Base-by-base conservation (phyloP, 768 basidiomycete species). In the Chlorophyllum brunneum region DNA sequence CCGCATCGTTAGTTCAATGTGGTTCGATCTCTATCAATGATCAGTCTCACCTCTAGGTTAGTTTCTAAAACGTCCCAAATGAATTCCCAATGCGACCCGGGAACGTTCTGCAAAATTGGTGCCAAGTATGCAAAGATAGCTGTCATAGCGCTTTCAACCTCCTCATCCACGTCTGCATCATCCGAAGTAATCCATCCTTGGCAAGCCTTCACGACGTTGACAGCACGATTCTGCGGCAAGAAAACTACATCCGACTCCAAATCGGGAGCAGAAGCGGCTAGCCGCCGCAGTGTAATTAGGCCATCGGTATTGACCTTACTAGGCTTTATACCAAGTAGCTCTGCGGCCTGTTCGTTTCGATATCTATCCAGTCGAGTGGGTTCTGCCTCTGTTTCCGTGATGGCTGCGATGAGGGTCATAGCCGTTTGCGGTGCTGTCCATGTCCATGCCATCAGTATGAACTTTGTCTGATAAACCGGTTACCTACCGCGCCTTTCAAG, bases 51-150 rank as follows among this genome's bases (percentile, higher is more conserved):
- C 79, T 98, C 95, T 2, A 98, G 73, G 60, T 89, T 91, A 54
- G 76, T 88, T 66, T 95, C 94, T 10, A 95, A 63, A 13, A 98
- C 67, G 63, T 98, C 94, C 64, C 91, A 95, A 4, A 94, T 82
- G 29, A 94, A 79, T 43, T 92, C 88, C 97, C 97, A 99, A 66
- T 98, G 97, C 0, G 78, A 72, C 0, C 95, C 97, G 11, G 82
- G 73, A 1, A 95, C 76, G 61, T 83, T 88, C 67, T 98, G 93
- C 54, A 98, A 68, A 48, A 98, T 86, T 2, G 95, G 94, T 1
- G 84, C 90, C 1, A 98, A 73, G 51, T 86, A 76, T 38, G 76
- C 68, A 63, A 92, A 90, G 2, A 97, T 64, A 55, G 83, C 65
- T 5, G 88, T 83, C 73, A 95, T 83, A 48, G 77, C 80, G 53